Base-by-base conservation (phyloP, 805 yeast genomes). In the Priceomyces melissophilus region DNA sequence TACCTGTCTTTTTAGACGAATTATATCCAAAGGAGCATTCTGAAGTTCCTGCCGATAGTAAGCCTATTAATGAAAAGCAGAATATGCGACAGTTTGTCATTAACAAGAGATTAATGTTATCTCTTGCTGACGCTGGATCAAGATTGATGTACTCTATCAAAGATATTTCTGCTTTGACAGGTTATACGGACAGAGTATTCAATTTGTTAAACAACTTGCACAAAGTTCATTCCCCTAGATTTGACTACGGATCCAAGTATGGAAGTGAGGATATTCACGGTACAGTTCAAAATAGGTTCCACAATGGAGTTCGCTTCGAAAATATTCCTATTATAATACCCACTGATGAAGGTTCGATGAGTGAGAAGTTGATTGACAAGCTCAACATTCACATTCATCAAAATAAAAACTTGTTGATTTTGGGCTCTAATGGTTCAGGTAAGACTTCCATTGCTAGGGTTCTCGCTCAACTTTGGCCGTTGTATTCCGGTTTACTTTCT, bases 71-170 rank as follows among this genome's bases (percentile, higher is more conserved):
- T 44, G 82, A 63, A 53, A 75, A 78, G 43, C 73, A 71, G 42
- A 82, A 81, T 54, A 87, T 90, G 87, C 82, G 87, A 53, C 88
- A 86, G 50, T 90, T 89, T 52, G 83, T 90, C 53, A 89, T 87
- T 40, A 90, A 90, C 69, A 90, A 90, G 66, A 76, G 98, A 55
- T 73, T 90, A 48, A 83, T 90, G 86, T 74, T 90, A 49, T 84
- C 93, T 3, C 73, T 90, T 58, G 96, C 96, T 3, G 98, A 90
- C 65, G 96, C 98, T 0, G 97, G 97, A 3, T 84, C 95, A 10
- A 74, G 96, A 50, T 75, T 90, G 65, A 89, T 90, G 96, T 88
- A 87, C 61, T 88, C 97, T 2, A 85, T 89, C 50, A 90, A 90
- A 60, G 96, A 89, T 61, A 76, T 90, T 15, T 84, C 93, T n/a